Conservation (phyloP, 148 eudicot species). For the Nyssa sinensis region DNA sequence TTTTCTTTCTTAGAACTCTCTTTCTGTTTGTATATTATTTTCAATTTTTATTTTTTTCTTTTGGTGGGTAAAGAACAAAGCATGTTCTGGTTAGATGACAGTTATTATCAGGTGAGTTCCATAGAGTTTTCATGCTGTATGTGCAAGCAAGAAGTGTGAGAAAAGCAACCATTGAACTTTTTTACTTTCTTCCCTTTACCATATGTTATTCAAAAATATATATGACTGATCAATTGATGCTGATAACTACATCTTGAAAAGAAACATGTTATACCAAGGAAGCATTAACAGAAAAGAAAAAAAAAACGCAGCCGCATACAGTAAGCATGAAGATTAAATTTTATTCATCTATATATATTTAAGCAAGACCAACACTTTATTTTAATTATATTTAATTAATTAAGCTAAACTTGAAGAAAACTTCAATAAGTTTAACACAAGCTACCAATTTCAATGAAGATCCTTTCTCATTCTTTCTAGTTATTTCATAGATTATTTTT, state of each 20-base stretch:
- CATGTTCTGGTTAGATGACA: slow-evolving; percentile 19
- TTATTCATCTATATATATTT: too few species aligned
- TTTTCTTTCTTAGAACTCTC: slow-evolving; percentile 18
- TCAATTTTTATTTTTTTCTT: slow-evolving; percentile 9
- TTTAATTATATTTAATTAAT: too few species aligned
- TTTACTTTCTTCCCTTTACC: slow-evolving; percentile 6
- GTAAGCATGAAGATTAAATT: neutral
- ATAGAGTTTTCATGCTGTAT: slow-evolving; percentile 23
- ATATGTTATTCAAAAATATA: neutral
- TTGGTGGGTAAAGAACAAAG: slow-evolving; percentile 21
- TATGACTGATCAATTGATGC: neutral
- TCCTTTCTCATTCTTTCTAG: too few species aligned
- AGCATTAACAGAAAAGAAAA: neutral
- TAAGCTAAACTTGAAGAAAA: too few species aligned
- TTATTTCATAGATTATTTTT: too few species aligned
- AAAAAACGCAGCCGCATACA: neutral
- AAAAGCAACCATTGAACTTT: slow-evolving; percentile 31
- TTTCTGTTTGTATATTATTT: slow-evolving; percentile 16
- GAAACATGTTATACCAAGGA: too few species aligned
- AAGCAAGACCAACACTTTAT: too few species aligned
- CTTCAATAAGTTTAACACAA: too few species aligned
- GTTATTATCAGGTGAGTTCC: slow-evolving; percentile 23
- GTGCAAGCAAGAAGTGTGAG: slow-evolving; percentile 30
- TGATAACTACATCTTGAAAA: neutral
- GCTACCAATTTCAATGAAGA: too few species aligned